Conservation (phyloP, 192 early-diverging fungal species). For the Bifiguratus adelaidae region DNA sequence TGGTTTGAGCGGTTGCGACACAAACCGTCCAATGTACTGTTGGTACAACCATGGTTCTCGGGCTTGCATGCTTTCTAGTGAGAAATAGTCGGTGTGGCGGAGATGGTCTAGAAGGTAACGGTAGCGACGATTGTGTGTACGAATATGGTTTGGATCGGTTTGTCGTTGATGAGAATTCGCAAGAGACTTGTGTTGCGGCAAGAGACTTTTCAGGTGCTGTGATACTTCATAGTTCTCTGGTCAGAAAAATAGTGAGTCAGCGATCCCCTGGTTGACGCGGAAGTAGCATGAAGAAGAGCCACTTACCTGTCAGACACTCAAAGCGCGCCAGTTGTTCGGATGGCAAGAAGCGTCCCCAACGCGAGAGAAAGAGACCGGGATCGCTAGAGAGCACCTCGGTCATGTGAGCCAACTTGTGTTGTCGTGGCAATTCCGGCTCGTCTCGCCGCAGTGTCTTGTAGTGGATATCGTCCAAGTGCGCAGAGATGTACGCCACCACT, state of each 20-base stretch:
- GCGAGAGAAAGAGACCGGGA: slow-evolving; percentile 25
- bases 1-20: slow-evolving; percentile 11
- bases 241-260: not conserved
- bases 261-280: no score
- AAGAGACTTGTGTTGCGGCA: not conserved
- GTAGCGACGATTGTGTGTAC: slow-evolving; percentile 21
- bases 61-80: slow-evolving; percentile 19
- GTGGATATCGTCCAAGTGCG: slow-evolving; percentile 13
- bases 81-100: slow-evolving; percentile 20
- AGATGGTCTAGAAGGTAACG: slow-evolving; percentile 16
- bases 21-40: slow-evolving; percentile 26
- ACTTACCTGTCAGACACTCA: slow-evolving; percentile 10
- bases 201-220: not conserved
- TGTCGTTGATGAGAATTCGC: not conserved
- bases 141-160: slow-evolving; percentile 4
- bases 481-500: slow-evolving; percentile 9
- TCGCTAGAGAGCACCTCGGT: slow-evolving; percentile 7
- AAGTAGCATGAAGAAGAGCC: no score
- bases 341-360: slow-evolving; percentile 24
- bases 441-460: slow-evolving; percentile 19
- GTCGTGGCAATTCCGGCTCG: slow-evolving; percentile 11
- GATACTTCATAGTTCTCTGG: slow-evolving; percentile 23
- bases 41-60: slow-evolving; percentile 29
- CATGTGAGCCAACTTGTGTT: slow-evolving; percentile 19
- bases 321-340: slow-evolving; percentile 11